Evolutionary conservation across 192 early-diverging fungal species (phyloP), one percentile per base, ranked within the genome.

Genomic region (Gigaspora rosea): DNA sequence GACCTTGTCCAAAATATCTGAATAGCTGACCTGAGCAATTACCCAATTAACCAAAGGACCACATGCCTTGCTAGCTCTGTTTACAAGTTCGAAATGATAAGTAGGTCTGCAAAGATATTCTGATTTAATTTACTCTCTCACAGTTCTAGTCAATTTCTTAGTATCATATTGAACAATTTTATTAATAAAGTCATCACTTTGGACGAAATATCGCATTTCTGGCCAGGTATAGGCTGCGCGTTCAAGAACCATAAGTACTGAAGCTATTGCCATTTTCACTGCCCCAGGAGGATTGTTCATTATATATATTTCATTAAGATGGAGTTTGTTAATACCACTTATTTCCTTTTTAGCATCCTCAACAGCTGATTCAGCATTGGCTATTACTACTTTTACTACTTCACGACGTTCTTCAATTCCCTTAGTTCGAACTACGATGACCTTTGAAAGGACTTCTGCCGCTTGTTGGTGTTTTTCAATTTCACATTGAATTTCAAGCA

Each of bases 11-110:
- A 99, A 80, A 69, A 99, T 99, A 66, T 93, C 91, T 15, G 94
- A 89, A 75, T 91, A 99, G 62, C 89, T 90, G 15, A 98, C 96
- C 86, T 99, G 98, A 36, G 98, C 98, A 74, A 93, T 90, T 0
- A 95, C 97, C 98, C 98, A 99, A 82, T 97, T 91, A 32, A 96
- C 95, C 41, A 99, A 84, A 33, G 97, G 98, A 9, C 98, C 98
- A 84, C 98, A 99, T 4, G 98, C 98, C 82, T 95, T 97, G 80
- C 91, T 93, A 18, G 98, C 98, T 69, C 94, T 92, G 82, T 95
- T 98, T n/a, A 99, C 95, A 3, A 85, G 83, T 78, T 99, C 98
- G 81, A 95, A 98, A 82, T 94, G 95, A 80, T 90, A 99, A 75
- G 87, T 89, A 56, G 96, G 92, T 61, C 96, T 91, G 75, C 80